Conservation (phyloP, 768 basidiomycete genomes). For the Psilocybe azurescens region DNA sequence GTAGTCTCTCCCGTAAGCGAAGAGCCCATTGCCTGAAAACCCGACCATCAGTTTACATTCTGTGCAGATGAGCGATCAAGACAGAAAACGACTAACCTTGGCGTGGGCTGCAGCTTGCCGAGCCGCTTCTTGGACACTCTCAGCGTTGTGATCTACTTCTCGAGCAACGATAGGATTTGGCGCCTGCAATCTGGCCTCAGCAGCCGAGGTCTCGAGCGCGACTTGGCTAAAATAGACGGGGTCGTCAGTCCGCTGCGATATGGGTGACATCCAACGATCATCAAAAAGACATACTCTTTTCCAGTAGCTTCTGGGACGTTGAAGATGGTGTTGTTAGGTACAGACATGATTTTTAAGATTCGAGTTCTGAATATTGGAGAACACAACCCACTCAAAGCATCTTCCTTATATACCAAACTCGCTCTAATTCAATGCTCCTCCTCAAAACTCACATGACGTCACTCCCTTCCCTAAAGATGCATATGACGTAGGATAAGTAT, state of each 20-base stretch:
- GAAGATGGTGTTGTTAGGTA: conserved; percentile 35
- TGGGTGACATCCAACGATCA: not conserved
- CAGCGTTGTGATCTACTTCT: conserved; percentile 17
- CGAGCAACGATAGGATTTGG: conserved; percentile 42
- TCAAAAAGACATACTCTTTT: conserved; percentile 34
- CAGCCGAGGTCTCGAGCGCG: conserved; percentile 59
- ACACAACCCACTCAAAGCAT: not conserved
- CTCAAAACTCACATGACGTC: conserved; percentile 17
- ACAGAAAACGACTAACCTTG: conserved; percentile 37
- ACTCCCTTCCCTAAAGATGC: conserved; percentile 4
- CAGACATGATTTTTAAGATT: conserved; percentile 31
- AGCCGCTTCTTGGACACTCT: conserved; percentile 33
- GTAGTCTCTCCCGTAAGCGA: conserved; percentile 37
- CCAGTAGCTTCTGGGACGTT: conserved; percentile 41
- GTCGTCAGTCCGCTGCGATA: no score
- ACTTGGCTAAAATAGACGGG: conserved; percentile 29
- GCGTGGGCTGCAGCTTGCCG: conserved; percentile 57
- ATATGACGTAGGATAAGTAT: not conserved
- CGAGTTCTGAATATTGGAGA: not conserved
- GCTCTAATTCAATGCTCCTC: not conserved
- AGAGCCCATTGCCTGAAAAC: conserved; percentile 35
- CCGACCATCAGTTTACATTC: no score
- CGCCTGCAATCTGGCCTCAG: conserved; percentile 53
- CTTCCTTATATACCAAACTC: not conserved
- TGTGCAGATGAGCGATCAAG: no score